Base-by-base conservation (phyloP, 805 yeast species). In the Saturnispora gosingensis region DNA sequence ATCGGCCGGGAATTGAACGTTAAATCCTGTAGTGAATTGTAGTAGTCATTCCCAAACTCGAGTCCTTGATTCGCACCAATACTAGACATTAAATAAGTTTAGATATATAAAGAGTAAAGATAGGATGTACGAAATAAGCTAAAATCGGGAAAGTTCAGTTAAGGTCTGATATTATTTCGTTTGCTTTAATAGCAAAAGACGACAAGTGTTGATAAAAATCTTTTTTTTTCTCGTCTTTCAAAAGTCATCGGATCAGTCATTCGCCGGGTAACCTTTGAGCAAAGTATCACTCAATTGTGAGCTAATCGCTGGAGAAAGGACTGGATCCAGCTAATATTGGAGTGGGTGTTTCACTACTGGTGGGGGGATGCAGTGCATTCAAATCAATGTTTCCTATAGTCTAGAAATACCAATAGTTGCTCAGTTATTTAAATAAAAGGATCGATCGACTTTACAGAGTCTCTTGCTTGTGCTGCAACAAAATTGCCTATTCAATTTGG, bases 1-100 rank as follows among this genome's bases (percentile, higher is more conserved):
- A 90, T 86, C 10, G 97, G 97, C 53, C 88, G 75, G 7, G 97
- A 88, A 66, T 89, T 90, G 69, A 85, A 84, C 4, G 96, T 88
- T 54, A 93, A 73, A 53, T 87, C 93, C 34, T 76, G 76, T 42
- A 91, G 72, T 32, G 89, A 81, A 56, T 77, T 77, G 42, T 77
- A 76, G 66, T 84, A 91, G 66, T 90, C 96, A 54, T 77, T 70
- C 45, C 78, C 72, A 56, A 62, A 67, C 61, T 58, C 61, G 20
- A 54, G 53, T 16, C 57, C 59, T 3, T 59, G 38, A 38, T 49
- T 43, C 24, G 30, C 35, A 44, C 42, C 42, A 38, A 38, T 38
- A 38, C 22, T 38, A 38, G 42, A 38, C 42, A 38, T 38, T 38
- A 38, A 38, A 38, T 18, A 18, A 20, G 20, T 38, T 38, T 38